These are phyloP conservation scores for Dicorynia guianensis DNA, from an alignment of 306 rosid genomes.

Conservation along the genomic window DNA sequence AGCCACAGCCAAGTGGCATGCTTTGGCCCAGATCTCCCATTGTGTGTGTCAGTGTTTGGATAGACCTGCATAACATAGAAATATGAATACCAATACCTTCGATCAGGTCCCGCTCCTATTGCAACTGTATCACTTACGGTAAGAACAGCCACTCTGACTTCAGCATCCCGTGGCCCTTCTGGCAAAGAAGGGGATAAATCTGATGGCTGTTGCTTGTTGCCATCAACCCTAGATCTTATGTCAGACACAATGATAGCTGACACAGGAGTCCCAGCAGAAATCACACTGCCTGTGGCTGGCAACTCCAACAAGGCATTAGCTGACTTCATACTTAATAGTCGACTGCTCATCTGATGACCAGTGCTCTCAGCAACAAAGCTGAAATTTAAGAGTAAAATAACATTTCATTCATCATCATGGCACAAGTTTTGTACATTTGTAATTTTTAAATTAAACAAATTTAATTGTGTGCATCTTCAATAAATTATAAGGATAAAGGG, in stretches of 20 bases:
- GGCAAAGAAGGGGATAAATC: constrained; percentile 39
- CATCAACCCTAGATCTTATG: constrained; percentile 37
- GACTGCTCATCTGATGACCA: constrained; percentile 90
- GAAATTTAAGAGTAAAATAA: constrained; percentile 43
- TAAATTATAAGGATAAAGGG: neutral
- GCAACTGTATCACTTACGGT: constrained; percentile 97
- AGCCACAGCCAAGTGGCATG: constrained; percentile 16
- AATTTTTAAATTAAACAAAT: neutral
- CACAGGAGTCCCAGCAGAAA: constrained; percentile 73
- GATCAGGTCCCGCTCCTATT: constrained; percentile 86
- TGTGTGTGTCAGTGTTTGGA: neutral
- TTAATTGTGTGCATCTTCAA: neutral
- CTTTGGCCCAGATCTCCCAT: constrained; percentile 12
- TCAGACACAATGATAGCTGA: constrained; percentile 80
- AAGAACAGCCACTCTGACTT: constrained; percentile 75
- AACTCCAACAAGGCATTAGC: constrained; percentile 93
- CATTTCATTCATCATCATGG: neutral
- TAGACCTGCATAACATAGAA: constrained; percentile 26
- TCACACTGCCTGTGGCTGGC: constrained; percentile 66
- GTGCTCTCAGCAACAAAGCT: constrained; percentile 94
- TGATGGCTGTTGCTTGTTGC: constrained; percentile 40
- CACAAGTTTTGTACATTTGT: neutral
- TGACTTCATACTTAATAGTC: constrained; percentile 81
- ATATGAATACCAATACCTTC: constrained; percentile 66
- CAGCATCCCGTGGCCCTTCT: constrained; percentile 49